Evolutionary conservation across 2,329 filamentous ascomycete genomes (phyloP).

Genomic region (Penicillium concentricum): DNA sequence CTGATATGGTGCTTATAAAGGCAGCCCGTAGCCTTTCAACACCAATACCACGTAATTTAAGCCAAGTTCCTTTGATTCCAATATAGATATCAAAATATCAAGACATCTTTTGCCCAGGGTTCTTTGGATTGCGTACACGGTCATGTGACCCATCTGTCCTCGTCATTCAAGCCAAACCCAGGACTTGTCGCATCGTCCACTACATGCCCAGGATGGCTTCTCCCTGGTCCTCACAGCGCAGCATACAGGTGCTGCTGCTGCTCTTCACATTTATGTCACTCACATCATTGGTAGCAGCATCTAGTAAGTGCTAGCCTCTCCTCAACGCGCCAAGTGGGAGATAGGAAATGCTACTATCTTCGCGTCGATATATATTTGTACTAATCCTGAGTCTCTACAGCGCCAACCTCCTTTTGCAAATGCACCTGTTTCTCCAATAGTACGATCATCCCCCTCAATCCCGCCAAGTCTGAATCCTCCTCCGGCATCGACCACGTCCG

Average conservation of each 20-base stretch:
- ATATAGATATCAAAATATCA: background rate
- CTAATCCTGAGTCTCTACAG: slow-evolving; percentile 21
- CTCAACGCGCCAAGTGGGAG: background rate
- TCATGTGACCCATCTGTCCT: slow-evolving; percentile 13
- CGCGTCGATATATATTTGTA: background rate
- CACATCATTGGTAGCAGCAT: slow-evolving; percentile 32
- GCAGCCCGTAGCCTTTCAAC: background rate
- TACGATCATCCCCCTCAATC: slow-evolving; percentile 65
- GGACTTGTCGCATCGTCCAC: slow-evolving; percentile 2
- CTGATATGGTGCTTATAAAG: background rate
- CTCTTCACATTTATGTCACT: slow-evolving; percentile 27
- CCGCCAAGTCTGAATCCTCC: slow-evolving; percentile 28
- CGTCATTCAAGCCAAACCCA: slow-evolving; percentile 9
- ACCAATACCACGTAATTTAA: background rate
- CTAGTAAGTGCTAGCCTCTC: slow-evolving; percentile 30
- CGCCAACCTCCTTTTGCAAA: slow-evolving; percentile 66
- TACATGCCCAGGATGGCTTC: slow-evolving; percentile 13
- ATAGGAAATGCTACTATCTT: background rate
- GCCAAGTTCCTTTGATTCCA: background rate
- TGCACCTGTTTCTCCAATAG: slow-evolving; percentile 68
- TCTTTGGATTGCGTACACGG: slow-evolving; percentile 1
- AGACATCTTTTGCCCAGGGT: background rate
- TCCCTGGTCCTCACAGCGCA: slow-evolving; percentile 21
- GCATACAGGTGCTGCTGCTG: slow-evolving; percentile 23
- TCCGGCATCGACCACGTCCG: slow-evolving; percentile 21